A percentile compares a stretch with the other conserved stretches of the same genome.
phyloP scores from a whole-genome alignment of 176 grass and related monocot genomes.

The Pontederia crassipes region DNA sequence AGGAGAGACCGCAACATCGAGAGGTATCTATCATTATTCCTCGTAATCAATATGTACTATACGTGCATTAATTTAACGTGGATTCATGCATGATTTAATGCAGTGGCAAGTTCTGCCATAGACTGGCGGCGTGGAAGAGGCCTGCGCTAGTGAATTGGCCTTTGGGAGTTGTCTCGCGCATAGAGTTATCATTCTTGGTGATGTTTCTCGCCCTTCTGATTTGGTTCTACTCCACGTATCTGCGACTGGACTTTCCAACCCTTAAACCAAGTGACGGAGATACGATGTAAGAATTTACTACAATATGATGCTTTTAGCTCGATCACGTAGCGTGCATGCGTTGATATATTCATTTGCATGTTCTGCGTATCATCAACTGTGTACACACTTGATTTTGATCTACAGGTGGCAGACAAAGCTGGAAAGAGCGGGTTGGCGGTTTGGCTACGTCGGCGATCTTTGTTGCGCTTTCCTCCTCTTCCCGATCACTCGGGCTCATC shows the following conservation, averaged over 20 bases:
- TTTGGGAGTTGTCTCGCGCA: neutral
- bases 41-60: too few species aligned
- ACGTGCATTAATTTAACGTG: neutral
- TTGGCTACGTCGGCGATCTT: slow-evolving; percentile 29
- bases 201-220: neutral
- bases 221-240: neutral
- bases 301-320: too few species aligned
- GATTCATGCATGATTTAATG: too few species aligned
- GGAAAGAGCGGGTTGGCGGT: slow-evolving; percentile 7
- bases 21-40: neutral
- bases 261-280: too few species aligned
- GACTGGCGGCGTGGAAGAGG: neutral
- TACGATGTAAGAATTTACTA: too few species aligned
- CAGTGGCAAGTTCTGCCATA: too few species aligned
- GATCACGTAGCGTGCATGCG: neutral
- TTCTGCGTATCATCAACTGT: neutral
- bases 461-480: slow-evolving; percentile 42
- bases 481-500: slow-evolving; percentile 31
- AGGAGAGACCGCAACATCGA: neutral
- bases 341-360: neutral
- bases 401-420: slow-evolving; percentile 45
- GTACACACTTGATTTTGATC: neutral
- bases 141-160: slow-evolving; percentile 2
- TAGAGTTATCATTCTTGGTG: neutral
- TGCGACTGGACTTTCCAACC: neutral